Evolutionary conservation across 2,329 filamentous ascomycete genomes (phyloP), one percentile per base, ranked within the genome.

Genomic region (Trichoderma semiorbis): DNA sequence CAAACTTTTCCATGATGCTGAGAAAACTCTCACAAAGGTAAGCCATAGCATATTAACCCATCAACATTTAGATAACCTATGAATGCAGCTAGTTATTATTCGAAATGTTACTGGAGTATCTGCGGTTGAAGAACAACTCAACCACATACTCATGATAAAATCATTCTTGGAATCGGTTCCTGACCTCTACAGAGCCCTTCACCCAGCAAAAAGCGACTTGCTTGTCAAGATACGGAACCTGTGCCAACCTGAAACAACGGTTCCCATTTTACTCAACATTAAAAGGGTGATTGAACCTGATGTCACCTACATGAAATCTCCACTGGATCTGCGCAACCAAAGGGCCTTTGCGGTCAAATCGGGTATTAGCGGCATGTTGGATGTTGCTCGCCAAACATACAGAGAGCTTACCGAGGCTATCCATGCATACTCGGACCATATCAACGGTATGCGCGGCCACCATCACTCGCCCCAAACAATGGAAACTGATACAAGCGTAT

Each of bases 271-370:
- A 58, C 82, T 86, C 2, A 81, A 92, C 2, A 94, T 99, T 66
- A 83, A 88, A 58, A 82, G 85, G 16, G 89, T 89, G 0, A 91
- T 99, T 75, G 96, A 98, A 74, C 88, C 92, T 10, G 93, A 97
- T 78, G 93, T 94, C 0, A 88, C 86, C 0, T 97, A 92, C 75
- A 92, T 93, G 72, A 93, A 87, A 61, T 89, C 91, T 26, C 92
- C 96, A 0, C 85, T 98, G 5, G 95, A 98, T 73, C 85, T 97
- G 71, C 89, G 95, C 16, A 97, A 98, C 73, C 95, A 98, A 78
- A 87, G 95, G 74, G 93, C 92, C 0, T 98, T 97, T 82, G 95
- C 95, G 26, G 91, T 98, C 36, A 96, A 92, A 83, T 89, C 93
- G 60, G 93, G 93, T 0, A 90, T 96, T 55, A 94, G 93, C 76